A percentile compares a stretch with the other conserved stretches of the same genome.
Evolutionary conservation across 169 alveolate genomes (phyloP).

Genomic region (Plasmodium inui): DNA sequence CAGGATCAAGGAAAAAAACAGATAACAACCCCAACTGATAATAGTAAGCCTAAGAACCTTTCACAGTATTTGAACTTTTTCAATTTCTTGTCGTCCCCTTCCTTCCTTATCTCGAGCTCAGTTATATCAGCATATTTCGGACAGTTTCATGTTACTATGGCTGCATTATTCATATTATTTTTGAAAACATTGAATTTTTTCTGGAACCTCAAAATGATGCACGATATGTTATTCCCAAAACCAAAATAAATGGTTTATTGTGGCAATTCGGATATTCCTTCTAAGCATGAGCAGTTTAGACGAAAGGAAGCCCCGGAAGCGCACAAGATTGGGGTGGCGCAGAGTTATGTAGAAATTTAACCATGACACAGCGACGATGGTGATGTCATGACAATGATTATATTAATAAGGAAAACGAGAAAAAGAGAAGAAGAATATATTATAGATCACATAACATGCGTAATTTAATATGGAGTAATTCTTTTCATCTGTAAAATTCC

Average conservation of each 20-base stretch:
- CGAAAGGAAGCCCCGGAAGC: not conserved
- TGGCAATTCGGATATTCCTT: not conserved
- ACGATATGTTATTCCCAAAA: not conserved
- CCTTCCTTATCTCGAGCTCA: not conserved
- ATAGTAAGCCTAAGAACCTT: not conserved
- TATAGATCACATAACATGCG: not conserved
- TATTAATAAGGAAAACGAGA: not conserved
- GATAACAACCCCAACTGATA: not conserved
- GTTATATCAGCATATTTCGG: not conserved
- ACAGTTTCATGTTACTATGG: not conserved
- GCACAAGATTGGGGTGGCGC: not conserved
- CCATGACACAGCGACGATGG: not conserved
- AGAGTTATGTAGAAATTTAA: not conserved
- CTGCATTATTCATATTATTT: not conserved
- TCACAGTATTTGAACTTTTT: not conserved
- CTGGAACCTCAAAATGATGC: not conserved
- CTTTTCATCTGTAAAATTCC: not conserved
- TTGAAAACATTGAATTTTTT: not conserved
- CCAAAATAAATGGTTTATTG: not conserved
- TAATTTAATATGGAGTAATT: not conserved
- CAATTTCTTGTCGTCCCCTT: not conserved
- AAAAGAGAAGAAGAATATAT: not conserved
- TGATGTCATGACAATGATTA: not conserved
- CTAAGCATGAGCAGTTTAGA: not conserved
- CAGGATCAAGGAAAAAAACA: not conserved